These are phyloP conservation scores for Lotmaria passim DNA, from an alignment of 208 protist genomes.

Conservation along the genomic window DNA sequence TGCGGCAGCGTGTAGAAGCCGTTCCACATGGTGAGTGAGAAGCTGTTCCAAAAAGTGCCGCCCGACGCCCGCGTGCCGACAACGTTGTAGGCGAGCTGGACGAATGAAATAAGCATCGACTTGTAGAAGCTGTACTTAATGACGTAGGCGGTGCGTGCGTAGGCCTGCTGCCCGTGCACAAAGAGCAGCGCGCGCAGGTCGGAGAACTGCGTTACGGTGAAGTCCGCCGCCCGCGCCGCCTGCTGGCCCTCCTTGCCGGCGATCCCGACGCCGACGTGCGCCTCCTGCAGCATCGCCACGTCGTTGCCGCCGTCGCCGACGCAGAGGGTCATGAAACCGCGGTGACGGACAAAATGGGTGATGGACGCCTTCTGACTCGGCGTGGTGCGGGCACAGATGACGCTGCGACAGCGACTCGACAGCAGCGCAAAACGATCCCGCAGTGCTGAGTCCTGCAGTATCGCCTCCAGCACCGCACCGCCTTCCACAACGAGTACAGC, in stretches of 20 bases:
- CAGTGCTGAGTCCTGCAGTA: constrained; percentile 56
- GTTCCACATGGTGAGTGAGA: constrained; percentile 91
- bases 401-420: constrained; percentile 66
- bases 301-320: constrained; percentile 97
- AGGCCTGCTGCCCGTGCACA: constrained; percentile 95
- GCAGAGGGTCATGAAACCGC: constrained; percentile 84
- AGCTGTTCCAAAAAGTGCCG: constrained; percentile 92
- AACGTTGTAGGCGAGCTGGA: constrained; percentile 91
- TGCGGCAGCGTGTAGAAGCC: constrained; percentile 91
- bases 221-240: constrained; percentile 94
- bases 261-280: constrained; percentile 93
- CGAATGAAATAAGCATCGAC: constrained; percentile 94
- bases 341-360: constrained; percentile 69
- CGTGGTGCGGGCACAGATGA: constrained; percentile 95
- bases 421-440: constrained; percentile 60
- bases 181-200: constrained; percentile 93
- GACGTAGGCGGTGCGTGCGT: constrained; percentile 90
- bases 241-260: constrained; percentile 93
- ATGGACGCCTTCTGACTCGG: constrained; percentile 94
- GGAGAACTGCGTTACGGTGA: constrained; percentile 92
- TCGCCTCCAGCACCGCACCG: constrained; percentile 64
- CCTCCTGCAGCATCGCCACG: constrained; percentile 95
- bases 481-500: constrained; percentile 69
- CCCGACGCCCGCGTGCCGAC: constrained; percentile 73
- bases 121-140: constrained; percentile 99